Evolutionary conservation across 2,329 filamentous ascomycete genomes (phyloP), one percentile per base, ranked within the genome.

Genomic region (Botrytis galanthina): DNA sequence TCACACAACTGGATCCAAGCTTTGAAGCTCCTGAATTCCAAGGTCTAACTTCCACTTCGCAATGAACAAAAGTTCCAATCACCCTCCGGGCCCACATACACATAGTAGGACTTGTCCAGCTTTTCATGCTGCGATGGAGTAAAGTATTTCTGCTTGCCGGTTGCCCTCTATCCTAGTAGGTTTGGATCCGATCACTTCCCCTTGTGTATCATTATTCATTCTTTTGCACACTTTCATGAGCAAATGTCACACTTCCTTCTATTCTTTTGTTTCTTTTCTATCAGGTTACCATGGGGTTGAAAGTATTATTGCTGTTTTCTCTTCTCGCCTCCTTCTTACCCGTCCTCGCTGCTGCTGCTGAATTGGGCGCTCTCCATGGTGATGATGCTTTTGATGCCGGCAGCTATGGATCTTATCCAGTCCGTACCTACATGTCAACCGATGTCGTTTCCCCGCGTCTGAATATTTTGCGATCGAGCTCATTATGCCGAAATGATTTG

Each of bases 401-500:
- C 20, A 76, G 76, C 3, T 82, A 81, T 71, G 82, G 82, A 35
- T 61, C 77, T 22, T 83, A 82, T 75, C 82, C 82, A 22, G 77
- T 79, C 20, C 78, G 81, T 44, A 78, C 76, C 1, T 83, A 81
- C 74, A 77, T 77, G n/a, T 82, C 82, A 14, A 78, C 79, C 7
- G 76, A 80, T 16, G 70, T 81, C 26, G 77, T 81, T 59, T 80
- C 81, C 3, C 84, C 84, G 64, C 75, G 81, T 78, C 73, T 81
- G 46, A 81, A 81, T 57, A 73, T 82, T 4, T 74, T 82, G 6
- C 77, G 77, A 59, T 78, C 75, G 14, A 77, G 80, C 63, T 69
- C 77, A 46, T 74, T 77, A 74, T 87, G 85, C 78, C 80, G 83
- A 66, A 81, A 80, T 77, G 82, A 76, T 72, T 78, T 74, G 35